Evolutionary conservation across 306 rosid species (phyloP).

Genomic region (Quercus variabilis): DNA sequence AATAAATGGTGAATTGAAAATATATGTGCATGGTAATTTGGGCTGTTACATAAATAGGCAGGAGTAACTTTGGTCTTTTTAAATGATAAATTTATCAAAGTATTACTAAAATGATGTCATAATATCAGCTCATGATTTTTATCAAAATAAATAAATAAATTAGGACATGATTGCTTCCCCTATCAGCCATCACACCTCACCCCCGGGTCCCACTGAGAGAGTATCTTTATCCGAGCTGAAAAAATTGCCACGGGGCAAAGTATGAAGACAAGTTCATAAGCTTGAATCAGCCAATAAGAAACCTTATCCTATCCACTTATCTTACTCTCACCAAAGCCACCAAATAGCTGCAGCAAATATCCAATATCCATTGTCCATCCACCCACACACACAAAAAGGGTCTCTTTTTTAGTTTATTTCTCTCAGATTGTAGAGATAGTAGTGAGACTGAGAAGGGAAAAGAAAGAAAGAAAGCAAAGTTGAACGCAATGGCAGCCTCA

Average conservation of each 20-base stretch:
- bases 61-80: too few species aligned
- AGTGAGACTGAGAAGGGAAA: not conserved
- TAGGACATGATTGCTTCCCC: not conserved
- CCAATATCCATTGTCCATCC: slow-evolving; percentile 2
- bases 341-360: slow-evolving; percentile 14
- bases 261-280: slow-evolving; percentile 20
- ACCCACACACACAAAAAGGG: slow-evolving; percentile 21
- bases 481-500: slow-evolving; percentile 83
- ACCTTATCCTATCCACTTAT: slow-evolving; percentile 88
- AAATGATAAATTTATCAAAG: too few species aligned
- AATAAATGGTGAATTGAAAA: too few species aligned
- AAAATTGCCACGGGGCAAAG: slow-evolving; percentile 49
- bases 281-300: slow-evolving; percentile 59
- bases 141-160: not conserved
- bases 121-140: not conserved
- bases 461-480: not conserved
- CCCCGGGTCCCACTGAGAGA: not conserved
- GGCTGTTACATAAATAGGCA: too few species aligned
- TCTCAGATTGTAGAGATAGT: not conserved
- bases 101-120: not conserved
- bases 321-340: slow-evolving; percentile 48
- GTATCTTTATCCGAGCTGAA: slow-evolving; percentile 41
- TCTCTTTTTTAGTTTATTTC: slow-evolving; percentile 11
- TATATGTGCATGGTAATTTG: too few species aligned
- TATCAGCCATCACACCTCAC: not conserved